phyloP scores from a whole-genome alignment of 345 rosid genomes.

The Moringa oleifera region DNA sequence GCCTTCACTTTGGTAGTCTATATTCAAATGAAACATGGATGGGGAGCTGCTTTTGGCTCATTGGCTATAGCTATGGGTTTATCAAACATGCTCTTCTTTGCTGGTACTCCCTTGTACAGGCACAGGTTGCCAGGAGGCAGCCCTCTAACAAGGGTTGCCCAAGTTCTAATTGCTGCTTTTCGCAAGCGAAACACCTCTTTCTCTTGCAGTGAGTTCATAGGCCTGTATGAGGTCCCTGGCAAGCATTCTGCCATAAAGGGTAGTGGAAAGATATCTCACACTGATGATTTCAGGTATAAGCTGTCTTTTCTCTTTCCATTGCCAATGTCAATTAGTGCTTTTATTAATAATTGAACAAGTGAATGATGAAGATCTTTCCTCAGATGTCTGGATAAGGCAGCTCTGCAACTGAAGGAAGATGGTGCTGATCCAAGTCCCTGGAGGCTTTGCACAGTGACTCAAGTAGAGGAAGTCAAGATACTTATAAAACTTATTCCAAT shows the following conservation, averaged over 20 bases:
- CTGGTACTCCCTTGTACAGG: constrained; percentile 80
- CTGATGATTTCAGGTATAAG: constrained; percentile 55
- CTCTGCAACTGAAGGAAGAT: constrained; percentile 75
- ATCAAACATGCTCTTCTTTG: constrained; percentile 70
- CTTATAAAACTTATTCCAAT: constrained; percentile 67
- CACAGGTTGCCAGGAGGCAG: constrained; percentile 97
- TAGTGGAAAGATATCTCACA: constrained; percentile 70
- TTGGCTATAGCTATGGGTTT: constrained; percentile 83
- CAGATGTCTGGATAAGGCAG: constrained; percentile 91
- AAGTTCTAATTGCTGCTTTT: constrained; percentile 76
- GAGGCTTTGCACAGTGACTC: constrained; percentile 89
- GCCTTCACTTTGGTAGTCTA: constrained; percentile 90
- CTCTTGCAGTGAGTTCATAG: constrained; percentile 60
- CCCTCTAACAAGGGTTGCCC: constrained; percentile 86
- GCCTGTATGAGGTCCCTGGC: constrained; percentile 78
- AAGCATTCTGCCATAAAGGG: constrained; percentile 73
- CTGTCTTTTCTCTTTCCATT: constrained; percentile 8
- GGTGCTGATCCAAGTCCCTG: constrained; percentile 62
- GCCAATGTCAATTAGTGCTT: neutral
- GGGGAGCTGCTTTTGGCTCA: constrained; percentile 90
- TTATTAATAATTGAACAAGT: too few relatives aligned
- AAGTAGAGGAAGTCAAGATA: constrained; percentile 92
- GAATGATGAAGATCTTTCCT: too few relatives aligned
- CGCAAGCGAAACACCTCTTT: constrained; percentile 55
- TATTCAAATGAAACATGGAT: constrained; percentile 69